These are phyloP conservation scores for Geoglossum cookeanum DNA, from an alignment of 2,329 filamentous ascomycete genomes.

Conservation along the genomic window DNA sequence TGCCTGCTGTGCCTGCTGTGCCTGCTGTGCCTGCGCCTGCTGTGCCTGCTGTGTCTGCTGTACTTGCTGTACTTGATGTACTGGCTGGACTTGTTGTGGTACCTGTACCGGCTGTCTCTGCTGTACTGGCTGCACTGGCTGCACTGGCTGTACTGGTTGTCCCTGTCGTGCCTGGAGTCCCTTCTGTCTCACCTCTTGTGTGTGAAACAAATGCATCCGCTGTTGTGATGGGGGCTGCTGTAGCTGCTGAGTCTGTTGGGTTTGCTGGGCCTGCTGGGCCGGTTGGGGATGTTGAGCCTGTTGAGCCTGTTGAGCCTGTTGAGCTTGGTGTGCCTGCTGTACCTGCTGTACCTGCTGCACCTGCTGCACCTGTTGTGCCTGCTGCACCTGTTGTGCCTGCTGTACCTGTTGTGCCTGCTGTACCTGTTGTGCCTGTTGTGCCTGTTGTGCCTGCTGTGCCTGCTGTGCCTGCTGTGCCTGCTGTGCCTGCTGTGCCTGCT, in stretches of 20 bases:
- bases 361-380: slow-evolving; percentile 13
- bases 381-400: slow-evolving; percentile 4
- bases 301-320: slow-evolving; percentile 3
- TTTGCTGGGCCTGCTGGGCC: not conserved
- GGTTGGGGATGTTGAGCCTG: not conserved
- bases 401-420: not conserved
- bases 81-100: not conserved
- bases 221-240: slow-evolving; percentile 8
- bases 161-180: not conserved
- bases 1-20: not conserved
- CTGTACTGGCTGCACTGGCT: not conserved
- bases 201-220: not conserved
- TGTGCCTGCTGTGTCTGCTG: not conserved
- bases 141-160: not conserved
- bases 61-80: not conserved
- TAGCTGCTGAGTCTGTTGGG: slow-evolving; percentile 2
- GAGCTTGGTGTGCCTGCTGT: not conserved
- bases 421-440: not conserved
- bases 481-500: not conserved
- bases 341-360: not conserved
- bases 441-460: slow-evolving; percentile 2
- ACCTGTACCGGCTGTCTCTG: not conserved
- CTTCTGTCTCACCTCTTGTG: not conserved
- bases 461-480: not conserved
- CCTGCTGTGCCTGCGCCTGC: not conserved